Base-by-base conservation (phyloP, 805 yeast species). In the Saccharomyces eubayanus region DNA sequence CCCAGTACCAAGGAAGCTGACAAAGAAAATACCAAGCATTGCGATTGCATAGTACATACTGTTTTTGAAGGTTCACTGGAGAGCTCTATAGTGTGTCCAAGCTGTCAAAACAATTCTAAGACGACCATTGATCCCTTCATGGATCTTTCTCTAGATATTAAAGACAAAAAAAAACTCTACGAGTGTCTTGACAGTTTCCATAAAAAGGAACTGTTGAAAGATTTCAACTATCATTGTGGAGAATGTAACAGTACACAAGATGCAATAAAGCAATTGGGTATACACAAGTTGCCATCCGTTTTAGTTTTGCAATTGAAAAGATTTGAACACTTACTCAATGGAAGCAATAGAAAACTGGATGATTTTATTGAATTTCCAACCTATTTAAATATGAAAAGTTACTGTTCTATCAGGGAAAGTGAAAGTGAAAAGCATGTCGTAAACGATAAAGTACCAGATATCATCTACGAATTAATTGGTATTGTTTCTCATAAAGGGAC, bases 401-500 rank as follows among this genome's bases (percentile, higher is more conserved):
- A 87, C 65, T 73, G 72, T 48, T 51, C 48, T 54, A 47, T 27
- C 40, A 21, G 51, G 14, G 52, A 46, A 14, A 10, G 10, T 28
- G 30, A 28, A 28, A 28, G 30, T 8, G 43, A 36, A 8, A 36
- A 36, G 4, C 43, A 36, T 36, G 2, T 9, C 20, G 43, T 9
- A 36, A 55, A 52, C 28, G 56, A 31, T 11, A 49, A 54, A 21
- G 59, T 62, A 30, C 72, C 76, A 30, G 70, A 75, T 51, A 64
- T 79, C n/a, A 70, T 82, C 1, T 92, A 87, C 69, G 97, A 92
- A 69, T 76, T 94, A 46, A 89, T 84, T 70, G 96, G 92, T 1
- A 81, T 91, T 31, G 85, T 94, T 9, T 83, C 89, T 62, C 99
- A 94, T 68, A 83, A 83, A 31, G 99, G 99, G 1, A 84, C 92